Percentiles rank a stretch among this genome's conserved stretches.
Conservation (phyloP, 31 red algal species). For the Odonthalia washingtoniensis region DNA sequence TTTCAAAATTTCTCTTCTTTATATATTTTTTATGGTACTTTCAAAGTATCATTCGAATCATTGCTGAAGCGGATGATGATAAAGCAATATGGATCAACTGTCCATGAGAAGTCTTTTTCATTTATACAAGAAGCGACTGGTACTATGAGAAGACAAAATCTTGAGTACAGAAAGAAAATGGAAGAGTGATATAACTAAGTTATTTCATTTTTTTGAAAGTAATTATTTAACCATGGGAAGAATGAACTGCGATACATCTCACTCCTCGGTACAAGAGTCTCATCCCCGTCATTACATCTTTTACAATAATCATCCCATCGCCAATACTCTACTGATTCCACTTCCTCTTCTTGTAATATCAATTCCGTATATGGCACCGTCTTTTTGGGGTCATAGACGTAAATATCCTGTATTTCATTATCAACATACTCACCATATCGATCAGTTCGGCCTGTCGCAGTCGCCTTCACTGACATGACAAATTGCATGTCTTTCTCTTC, state of each 20-base stretch:
- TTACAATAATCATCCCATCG: slow-evolving; percentile 42
- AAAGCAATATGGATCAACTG: too few species aligned
- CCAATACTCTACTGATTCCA: slow-evolving; percentile 72
- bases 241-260: slow-evolving; percentile 51
- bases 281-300: slow-evolving; percentile 34
- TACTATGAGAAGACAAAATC: background rate
- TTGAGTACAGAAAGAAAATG: background rate
- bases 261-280: slow-evolving; percentile 70
- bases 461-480: slow-evolving; percentile 38
- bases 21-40: too few species aligned
- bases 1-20: too few species aligned
- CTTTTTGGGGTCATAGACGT: slow-evolving; percentile 53
- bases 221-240: slow-evolving; percentile 56
- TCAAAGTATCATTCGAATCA: too few species aligned
- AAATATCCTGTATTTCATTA: slow-evolving; percentile 88
- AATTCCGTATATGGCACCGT: slow-evolving; percentile 27
- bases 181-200: background rate
- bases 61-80: too few species aligned
- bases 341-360: slow-evolving; percentile 71
- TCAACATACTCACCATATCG: slow-evolving; percentile 73
- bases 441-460: slow-evolving; percentile 51
- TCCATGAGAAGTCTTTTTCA: background rate
- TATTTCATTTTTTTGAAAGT: background rate
- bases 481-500: slow-evolving; percentile 40
- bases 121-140: background rate